Percentiles rank a stretch among this genome's conserved stretches.
Evolutionary conservation across 148 eudicot species (phyloP).

Genomic region (Chenopodium album): DNA sequence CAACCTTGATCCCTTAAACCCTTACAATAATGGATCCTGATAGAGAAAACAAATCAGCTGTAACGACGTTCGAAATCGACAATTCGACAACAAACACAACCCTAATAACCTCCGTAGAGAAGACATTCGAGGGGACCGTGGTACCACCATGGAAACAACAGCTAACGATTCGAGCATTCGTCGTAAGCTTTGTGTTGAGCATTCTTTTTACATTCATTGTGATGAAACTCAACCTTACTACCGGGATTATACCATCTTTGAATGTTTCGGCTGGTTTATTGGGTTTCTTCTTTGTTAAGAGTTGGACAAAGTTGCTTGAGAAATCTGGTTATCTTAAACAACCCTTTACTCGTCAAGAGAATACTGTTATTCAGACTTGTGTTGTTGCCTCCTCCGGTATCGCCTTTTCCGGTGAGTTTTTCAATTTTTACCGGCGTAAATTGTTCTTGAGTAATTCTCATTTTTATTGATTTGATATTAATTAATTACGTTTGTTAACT

Average conservation of each 20-base stretch:
- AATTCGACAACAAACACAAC: background rate
- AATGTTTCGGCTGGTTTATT: conserved; percentile 42
- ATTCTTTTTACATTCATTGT: conserved; percentile 39
- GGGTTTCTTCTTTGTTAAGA: conserved; percentile 42
- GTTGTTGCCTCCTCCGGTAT: conserved; percentile 46
- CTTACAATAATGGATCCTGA: background rate
- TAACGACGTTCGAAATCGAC: background rate
- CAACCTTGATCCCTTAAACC: background rate
- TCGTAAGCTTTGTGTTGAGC: conserved; percentile 33
- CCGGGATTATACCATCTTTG: conserved; percentile 43
- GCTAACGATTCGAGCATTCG: conserved; percentile 31
- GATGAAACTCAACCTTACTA: conserved; percentile 41
- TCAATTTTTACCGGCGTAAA: background rate
- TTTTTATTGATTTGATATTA: background rate
- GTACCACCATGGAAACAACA: conserved; percentile 43
- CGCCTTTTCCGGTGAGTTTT: conserved; percentile 41
- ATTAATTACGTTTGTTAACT: too few species aligned
- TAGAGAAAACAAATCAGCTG: background rate
- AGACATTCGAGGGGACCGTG: conserved; percentile 14
- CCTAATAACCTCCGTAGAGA: conserved; percentile 26
- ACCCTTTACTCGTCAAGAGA: conserved; percentile 47
- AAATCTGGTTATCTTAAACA: conserved; percentile 28
- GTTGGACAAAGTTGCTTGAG: conserved; percentile 35
- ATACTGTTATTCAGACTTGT: conserved; percentile 47
- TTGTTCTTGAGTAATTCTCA: background rate